phyloP scores from a whole-genome alignment of 345 rosid genomes.

The Garcia nutans region DNA sequence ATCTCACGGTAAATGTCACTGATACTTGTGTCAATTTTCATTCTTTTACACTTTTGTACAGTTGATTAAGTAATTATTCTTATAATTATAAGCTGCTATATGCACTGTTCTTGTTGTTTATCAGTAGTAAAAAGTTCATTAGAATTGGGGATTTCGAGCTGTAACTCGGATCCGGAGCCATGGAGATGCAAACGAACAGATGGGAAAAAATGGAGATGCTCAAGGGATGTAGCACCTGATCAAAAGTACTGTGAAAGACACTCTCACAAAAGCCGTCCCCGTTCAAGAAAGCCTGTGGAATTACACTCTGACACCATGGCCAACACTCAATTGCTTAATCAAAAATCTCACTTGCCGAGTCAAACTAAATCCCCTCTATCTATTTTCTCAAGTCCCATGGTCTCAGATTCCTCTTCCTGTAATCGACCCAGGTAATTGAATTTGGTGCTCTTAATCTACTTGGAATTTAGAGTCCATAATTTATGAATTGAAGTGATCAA shows the following conservation, averaged over 20 bases:
- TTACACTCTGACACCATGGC: slow-evolving; percentile 26
- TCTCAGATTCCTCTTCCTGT: slow-evolving; percentile 33
- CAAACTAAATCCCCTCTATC: slow-evolving; percentile 28
- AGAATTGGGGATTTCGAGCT: slow-evolving; percentile 21
- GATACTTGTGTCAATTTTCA: neutral
- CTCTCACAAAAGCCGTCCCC: slow-evolving; percentile 69
- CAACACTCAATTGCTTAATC: slow-evolving; percentile 20
- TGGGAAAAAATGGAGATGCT: slow-evolving; percentile 83
- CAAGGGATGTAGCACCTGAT: slow-evolving; percentile 65
- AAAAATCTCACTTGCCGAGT: slow-evolving; percentile 32
- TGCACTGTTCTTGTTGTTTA: neutral
- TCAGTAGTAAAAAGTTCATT: slow-evolving; percentile 14
- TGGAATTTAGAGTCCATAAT: neutral
- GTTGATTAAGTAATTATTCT: neutral
- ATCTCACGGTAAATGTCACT: slow-evolving; percentile 14
- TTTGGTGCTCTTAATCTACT: neutral
- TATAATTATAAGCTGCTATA: no score
- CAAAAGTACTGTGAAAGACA: slow-evolving; percentile 78
- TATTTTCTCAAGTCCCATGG: slow-evolving; percentile 19
- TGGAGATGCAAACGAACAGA: slow-evolving; percentile 80
- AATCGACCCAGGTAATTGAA: slow-evolving; percentile 56
- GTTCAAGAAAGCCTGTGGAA: slow-evolving; percentile 97
- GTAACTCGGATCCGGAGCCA: slow-evolving; percentile 49
- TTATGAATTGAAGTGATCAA: neutral
- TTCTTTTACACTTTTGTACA: neutral